A percentile compares a stretch with the other conserved stretches of the same genome.
These are phyloP conservation scores for Insectozyma bohioensis DNA, from an alignment of 1,139 yeast genomes.

Conservation along the genomic window DNA sequence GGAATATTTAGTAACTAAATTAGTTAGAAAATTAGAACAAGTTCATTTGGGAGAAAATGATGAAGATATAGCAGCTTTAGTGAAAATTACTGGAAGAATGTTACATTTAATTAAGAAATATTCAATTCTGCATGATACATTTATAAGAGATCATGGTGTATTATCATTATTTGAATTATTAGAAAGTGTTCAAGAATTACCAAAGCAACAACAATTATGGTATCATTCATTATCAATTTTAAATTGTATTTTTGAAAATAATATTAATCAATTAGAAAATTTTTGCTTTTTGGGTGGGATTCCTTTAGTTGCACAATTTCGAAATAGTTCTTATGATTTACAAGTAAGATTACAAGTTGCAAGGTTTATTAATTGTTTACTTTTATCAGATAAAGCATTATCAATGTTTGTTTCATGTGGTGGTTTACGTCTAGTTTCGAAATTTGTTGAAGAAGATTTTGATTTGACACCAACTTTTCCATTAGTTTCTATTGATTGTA, in stretches of 20 bases:
- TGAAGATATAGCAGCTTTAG: conserved; percentile 29
- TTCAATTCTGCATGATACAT: conserved; percentile 40
- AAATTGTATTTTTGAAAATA: conserved; percentile 36
- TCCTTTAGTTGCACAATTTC: conserved; percentile 47
- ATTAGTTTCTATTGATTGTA: conserved; percentile 45
- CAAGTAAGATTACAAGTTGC: conserved; percentile 46
- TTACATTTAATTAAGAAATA: conserved; percentile 43
- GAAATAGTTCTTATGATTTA: conserved; percentile 34
- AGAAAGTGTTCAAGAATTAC: conserved; percentile 37
- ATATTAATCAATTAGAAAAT: conserved; percentile 43
- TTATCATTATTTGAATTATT: conserved; percentile 49
- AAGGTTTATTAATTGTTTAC: conserved; percentile 39
- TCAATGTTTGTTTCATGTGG: conserved; percentile 58
- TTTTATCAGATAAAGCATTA: conserved; percentile 38
- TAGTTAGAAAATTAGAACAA: conserved; percentile 33
- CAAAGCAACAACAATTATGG: conserved; percentile 37
- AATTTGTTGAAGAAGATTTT: conserved; percentile 56
- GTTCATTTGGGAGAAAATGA: conserved; percentile 33
- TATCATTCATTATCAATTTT: conserved; percentile 41
- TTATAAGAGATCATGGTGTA: conserved; percentile 51
- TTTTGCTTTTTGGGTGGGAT: conserved; percentile 60
- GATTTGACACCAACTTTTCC: conserved; percentile 47
- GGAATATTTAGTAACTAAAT: conserved; percentile 38
- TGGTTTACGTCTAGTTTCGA: conserved; percentile 50
- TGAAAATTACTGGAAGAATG: conserved; percentile 42